These are phyloP conservation scores for Hypericum perforatum DNA, from an alignment of 345 rosid genomes.

Conservation along the genomic window DNA sequence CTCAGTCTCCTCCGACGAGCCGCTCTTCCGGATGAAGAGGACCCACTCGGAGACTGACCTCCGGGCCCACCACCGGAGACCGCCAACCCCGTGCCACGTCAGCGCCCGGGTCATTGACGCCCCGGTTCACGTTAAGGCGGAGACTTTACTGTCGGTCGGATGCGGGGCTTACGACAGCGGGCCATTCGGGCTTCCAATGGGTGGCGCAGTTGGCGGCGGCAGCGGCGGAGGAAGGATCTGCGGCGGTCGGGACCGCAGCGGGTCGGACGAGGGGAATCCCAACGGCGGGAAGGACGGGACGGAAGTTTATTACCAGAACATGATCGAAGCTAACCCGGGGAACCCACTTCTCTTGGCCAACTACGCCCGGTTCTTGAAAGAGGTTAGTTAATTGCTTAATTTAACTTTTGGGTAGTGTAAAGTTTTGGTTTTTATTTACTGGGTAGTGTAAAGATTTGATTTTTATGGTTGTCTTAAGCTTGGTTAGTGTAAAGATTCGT, in stretches of 20 bases:
- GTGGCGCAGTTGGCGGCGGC: conserved; percentile 30
- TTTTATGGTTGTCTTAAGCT: neutral
- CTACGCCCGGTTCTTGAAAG: conserved; percentile 82
- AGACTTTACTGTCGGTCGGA: conserved; percentile 5
- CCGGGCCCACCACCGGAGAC: conserved; percentile 32
- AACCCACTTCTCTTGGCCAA: conserved; percentile 66
- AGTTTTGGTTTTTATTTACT: neutral
- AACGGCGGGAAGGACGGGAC: conserved; percentile 29
- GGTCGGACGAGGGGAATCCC: conserved; percentile 26
- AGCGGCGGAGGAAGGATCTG: conserved; percentile 31
- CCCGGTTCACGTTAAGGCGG: conserved; percentile 21
- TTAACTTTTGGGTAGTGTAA: neutral
- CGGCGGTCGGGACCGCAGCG: no score
- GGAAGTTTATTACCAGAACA: conserved; percentile 55
- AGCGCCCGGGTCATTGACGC: conserved; percentile 17
- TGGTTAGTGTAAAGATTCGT: neutral
- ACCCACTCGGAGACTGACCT: conserved; percentile 57
- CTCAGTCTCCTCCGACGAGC: neutral
- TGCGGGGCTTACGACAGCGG: conserved; percentile 7
- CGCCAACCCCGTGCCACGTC: conserved; percentile 19
- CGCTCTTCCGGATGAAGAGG: conserved; percentile 29
- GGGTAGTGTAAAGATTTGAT: neutral
- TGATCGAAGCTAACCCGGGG: conserved; percentile 84
- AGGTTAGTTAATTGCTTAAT: conserved; percentile 25
- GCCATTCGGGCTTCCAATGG: conserved; percentile 14